These are phyloP conservation scores for Pseudonitzschia pungens DNA, from an alignment of 108 stramenopile genomes.

Conservation along the genomic window DNA sequence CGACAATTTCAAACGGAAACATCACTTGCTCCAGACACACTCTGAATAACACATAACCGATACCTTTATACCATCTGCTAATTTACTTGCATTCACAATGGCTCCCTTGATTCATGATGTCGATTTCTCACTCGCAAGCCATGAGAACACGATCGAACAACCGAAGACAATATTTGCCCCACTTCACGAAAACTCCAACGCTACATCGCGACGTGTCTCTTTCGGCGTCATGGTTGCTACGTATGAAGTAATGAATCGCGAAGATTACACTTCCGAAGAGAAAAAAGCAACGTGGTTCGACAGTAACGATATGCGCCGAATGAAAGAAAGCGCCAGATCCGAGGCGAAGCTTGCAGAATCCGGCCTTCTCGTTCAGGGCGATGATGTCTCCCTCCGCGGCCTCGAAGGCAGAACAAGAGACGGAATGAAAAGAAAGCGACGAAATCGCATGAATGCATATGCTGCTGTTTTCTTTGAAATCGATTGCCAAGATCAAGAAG, in stretches of 20 bases:
- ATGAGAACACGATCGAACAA: neutral
- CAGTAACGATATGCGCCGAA: slow-evolving; percentile 21
- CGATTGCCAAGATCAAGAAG: slow-evolving; percentile 31
- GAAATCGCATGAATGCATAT: slow-evolving; percentile 25
- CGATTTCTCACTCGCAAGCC: neutral
- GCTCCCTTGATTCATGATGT: neutral
- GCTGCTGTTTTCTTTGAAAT: slow-evolving; percentile 29
- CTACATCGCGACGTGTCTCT: slow-evolving; percentile 12
- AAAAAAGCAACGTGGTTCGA: slow-evolving; percentile 18
- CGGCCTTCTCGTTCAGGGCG: neutral
- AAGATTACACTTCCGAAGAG: slow-evolving; percentile 24
- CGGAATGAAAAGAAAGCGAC: slow-evolving; percentile 20
- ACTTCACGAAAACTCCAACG: slow-evolving; percentile 61
- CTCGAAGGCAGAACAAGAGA: slow-evolving; percentile 23
- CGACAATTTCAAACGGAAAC: neutral
- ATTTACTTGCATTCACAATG: neutral
- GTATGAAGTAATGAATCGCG: slow-evolving; percentile 3
- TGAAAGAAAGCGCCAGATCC: slow-evolving; percentile 10
- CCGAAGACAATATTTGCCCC: neutral
- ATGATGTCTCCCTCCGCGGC: slow-evolving; percentile 17
- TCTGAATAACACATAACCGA: neutral
- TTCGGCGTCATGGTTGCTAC: slow-evolving; percentile 13
- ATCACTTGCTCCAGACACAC: neutral
- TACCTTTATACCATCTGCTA: neutral
- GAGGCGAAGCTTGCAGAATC: slow-evolving; percentile 23